Base-by-base conservation (phyloP, 1,284 basidiomycete genomes). In the Cerrena zonata region DNA sequence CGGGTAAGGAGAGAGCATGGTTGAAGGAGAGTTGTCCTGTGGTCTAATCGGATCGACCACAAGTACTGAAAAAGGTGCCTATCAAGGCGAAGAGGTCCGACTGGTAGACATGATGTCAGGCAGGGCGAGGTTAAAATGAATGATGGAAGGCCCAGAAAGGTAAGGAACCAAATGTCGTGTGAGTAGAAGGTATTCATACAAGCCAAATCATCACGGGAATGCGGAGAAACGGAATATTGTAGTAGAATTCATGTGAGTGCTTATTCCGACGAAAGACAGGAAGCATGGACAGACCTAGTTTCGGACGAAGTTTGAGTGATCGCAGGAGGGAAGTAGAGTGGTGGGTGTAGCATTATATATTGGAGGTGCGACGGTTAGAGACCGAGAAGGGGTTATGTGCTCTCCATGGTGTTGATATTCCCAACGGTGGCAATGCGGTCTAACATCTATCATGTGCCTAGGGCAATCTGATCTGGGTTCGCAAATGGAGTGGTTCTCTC, bases 371-470 rank as follows among this genome's bases (percentile, higher is more conserved):
- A n/a, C n/a, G 7, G 30, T 34, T 34, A 34, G 30, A 34, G 30
- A 15, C 30, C 30, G 30, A n/a, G n/a, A 15, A 34, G 7, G 30
- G 30, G 30, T 34, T 34, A 34, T 34, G 15, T 34, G 30, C 30
- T 34, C 15, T 34, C 30, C 30, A 34, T 40, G 52, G 48, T 50
- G 49, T 51, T 48, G 44, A 39, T 44, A 38, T 42, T 43, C 49
- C 46, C 22, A 30, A 56, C 53, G 55, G 52, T 53, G 44, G 48
- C 52, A 54, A 41, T 51, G 55, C 53, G 52, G 55, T 38, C 47
- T 47, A 47, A 43, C 21, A 38, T 34, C 15, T 15, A 51, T 56
- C 50, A 52, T 56, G 51, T 56, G 51, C 51, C 52, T 46, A 49
- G 36, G 19, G 38, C 7, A 22, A 45, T 36, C 43, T 18, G 39